Conservation (phyloP, 129 eudicot species). For the Flaveria bidentis region DNA sequence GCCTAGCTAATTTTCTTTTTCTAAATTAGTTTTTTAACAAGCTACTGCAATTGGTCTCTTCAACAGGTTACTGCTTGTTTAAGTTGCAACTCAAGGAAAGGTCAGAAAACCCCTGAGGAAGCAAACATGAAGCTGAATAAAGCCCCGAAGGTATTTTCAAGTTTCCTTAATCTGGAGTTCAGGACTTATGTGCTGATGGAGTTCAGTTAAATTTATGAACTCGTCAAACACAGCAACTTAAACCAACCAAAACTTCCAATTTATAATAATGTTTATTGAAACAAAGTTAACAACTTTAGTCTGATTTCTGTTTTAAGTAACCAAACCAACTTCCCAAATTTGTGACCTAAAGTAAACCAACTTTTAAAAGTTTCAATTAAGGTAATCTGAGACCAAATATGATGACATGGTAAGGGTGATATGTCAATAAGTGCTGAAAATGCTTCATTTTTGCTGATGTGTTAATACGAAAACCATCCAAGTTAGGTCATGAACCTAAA, state of each 20-base stretch:
- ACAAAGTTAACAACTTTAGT: background rate
- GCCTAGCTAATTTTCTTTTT: background rate
- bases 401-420: background rate
- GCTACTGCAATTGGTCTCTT: background rate
- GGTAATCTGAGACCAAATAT: background rate
- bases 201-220: background rate
- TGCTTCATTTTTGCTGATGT: background rate
- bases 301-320: background rate
- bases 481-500: background rate
- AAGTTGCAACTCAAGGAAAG: constrained; percentile 90
- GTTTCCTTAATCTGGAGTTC: background rate
- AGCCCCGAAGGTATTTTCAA: constrained; percentile 68
- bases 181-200: background rate
- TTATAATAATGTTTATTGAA: background rate
- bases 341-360: background rate
- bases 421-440: background rate
- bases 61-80: constrained; percentile 89
- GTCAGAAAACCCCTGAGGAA: constrained; percentile 92
- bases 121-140: constrained; percentile 71
- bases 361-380: background rate
- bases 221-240: background rate
- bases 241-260: background rate
- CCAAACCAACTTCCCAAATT: background rate
- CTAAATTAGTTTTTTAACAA: background rate
- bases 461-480: background rate